Evolutionary conservation across 805 yeast species (phyloP).

Genomic region (Myxozyma mucilagina): DNA sequence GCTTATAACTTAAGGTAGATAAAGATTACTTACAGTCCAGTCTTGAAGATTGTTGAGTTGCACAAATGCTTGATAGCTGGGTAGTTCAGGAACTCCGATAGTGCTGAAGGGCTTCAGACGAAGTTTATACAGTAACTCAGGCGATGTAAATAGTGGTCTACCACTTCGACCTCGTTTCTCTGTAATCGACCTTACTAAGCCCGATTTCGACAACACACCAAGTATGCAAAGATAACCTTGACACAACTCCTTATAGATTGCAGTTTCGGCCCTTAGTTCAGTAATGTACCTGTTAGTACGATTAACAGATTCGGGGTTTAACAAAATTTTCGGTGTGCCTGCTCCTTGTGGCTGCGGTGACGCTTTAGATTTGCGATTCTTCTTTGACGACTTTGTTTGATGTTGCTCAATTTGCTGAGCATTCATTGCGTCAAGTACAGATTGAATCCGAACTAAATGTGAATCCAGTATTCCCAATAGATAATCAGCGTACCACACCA

Average conservation of each 20-base stretch:
- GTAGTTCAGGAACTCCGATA: slow-evolving; percentile 73
- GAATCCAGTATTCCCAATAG: slow-evolving; percentile 46
- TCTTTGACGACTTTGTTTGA: not conserved
- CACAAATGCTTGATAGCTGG: slow-evolving; percentile 42
- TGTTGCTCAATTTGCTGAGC: not conserved
- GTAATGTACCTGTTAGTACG: not conserved
- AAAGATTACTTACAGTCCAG: slow-evolving; percentile 7
- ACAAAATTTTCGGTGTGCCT: not conserved
- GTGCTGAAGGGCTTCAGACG: slow-evolving; percentile 79
- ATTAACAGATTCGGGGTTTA: not conserved
- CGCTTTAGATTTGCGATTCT: slow-evolving; percentile 3
- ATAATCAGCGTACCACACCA: slow-evolving; percentile 67
- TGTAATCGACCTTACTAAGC: not conserved
- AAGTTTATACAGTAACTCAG: slow-evolving; percentile 49
- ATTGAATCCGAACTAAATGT: slow-evolving; percentile 48
- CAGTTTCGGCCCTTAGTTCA: not conserved
- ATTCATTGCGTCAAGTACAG: slow-evolving; percentile 32
- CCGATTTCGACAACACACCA: slow-evolving; percentile 17
- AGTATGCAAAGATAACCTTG: slow-evolving; percentile 14
- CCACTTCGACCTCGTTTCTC: not conserved
- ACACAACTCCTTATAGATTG: slow-evolving; percentile 5
- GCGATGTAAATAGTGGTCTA: slow-evolving; percentile 22
- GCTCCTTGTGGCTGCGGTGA: not conserved
- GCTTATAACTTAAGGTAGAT: not conserved
- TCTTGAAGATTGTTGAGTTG: slow-evolving; percentile 1